A percentile compares a stretch with the other conserved stretches of the same genome.
Evolutionary conservation across 2,329 filamentous ascomycete genomes (phyloP).

Genomic region (Arthroderma sp.): DNA sequence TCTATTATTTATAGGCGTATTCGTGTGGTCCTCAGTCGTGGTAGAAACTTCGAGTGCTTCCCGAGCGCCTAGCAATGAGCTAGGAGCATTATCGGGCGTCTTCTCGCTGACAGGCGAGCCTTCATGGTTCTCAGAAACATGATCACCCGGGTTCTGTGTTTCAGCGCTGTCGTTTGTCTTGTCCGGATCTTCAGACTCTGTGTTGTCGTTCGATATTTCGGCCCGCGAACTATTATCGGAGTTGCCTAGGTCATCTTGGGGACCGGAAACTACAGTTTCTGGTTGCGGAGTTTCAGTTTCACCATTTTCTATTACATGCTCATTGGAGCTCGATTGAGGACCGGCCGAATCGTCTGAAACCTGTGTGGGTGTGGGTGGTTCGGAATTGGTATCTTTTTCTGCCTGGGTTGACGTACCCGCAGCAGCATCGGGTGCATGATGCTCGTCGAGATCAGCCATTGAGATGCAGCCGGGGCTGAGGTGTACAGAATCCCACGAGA

Average conservation of each 20-base stretch:
- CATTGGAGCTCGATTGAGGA: neutral
- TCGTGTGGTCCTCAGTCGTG: neutral
- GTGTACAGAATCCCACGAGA: neutral
- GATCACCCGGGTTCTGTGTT: neutral
- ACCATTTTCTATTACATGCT: neutral
- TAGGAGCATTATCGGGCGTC: too few relatives aligned
- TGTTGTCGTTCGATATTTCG: neutral
- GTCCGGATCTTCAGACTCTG: neutral
- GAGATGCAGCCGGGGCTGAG: constrained; percentile 2
- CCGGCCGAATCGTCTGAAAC: constrained; percentile 1
- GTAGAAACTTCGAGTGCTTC: too few relatives aligned
- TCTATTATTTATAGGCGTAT: neutral
- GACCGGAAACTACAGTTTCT: too few relatives aligned
- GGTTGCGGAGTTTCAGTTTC: neutral
- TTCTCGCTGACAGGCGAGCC: neutral
- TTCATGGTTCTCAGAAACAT: too few relatives aligned
- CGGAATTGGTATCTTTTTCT: constrained; percentile 1
- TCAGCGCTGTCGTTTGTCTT: neutral
- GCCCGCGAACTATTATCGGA: too few relatives aligned
- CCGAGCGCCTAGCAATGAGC: too few relatives aligned
- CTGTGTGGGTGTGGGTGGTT: neutral
- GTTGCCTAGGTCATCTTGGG: too few relatives aligned
- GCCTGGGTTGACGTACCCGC: constrained; percentile 1
- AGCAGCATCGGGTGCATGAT: neutral
- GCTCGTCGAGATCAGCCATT: constrained; percentile 10